phyloP scores from a whole-genome alignment of 108 stramenopile species.

The Pseudonitzschia multistriata region DNA sequence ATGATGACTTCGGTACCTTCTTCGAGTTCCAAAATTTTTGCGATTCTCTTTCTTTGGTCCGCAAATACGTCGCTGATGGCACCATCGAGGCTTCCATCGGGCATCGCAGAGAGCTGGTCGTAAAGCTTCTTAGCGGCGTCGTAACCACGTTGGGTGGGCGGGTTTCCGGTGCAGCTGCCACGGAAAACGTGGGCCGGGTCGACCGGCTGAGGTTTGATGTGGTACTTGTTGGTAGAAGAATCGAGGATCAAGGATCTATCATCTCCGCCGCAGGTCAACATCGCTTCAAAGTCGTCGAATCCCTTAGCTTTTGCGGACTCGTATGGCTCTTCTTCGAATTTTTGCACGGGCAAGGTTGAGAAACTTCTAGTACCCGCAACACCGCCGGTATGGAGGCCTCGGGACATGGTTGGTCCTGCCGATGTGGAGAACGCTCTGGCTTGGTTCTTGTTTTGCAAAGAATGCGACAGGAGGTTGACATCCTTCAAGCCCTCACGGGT shows the following conservation, averaged over 20 bases:
- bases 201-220: slow-evolving; percentile 59
- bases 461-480: slow-evolving; percentile 53
- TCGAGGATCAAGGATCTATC: slow-evolving; percentile 48
- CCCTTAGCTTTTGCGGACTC: slow-evolving; percentile 42
- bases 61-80: slow-evolving; percentile 42
- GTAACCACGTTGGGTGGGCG: slow-evolving; percentile 61
- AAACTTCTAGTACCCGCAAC: slow-evolving; percentile 8
- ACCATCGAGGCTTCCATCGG: slow-evolving; percentile 22
- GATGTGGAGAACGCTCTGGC: slow-evolving; percentile 31
- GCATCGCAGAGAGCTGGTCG: slow-evolving; percentile 22
- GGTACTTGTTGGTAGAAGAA: slow-evolving; percentile 60
- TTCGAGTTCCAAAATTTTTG: slow-evolving; percentile 45
- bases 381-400: neutral
- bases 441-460: slow-evolving; percentile 41
- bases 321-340: slow-evolving; percentile 36
- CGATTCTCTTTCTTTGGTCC: slow-evolving; percentile 49
- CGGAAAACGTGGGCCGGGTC: slow-evolving; percentile 49
- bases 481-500: slow-evolving; percentile 68
- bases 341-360: slow-evolving; percentile 27
- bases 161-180: slow-evolving; percentile 72
- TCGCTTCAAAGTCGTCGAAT: slow-evolving; percentile 52
- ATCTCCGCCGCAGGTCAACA: slow-evolving; percentile 60
- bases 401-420: neutral
- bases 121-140: slow-evolving; percentile 58
- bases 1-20: slow-evolving; percentile 55